phyloP scores from a whole-genome alignment of 2,329 filamentous ascomycete species.

The Thielaviopsis punctulata region DNA sequence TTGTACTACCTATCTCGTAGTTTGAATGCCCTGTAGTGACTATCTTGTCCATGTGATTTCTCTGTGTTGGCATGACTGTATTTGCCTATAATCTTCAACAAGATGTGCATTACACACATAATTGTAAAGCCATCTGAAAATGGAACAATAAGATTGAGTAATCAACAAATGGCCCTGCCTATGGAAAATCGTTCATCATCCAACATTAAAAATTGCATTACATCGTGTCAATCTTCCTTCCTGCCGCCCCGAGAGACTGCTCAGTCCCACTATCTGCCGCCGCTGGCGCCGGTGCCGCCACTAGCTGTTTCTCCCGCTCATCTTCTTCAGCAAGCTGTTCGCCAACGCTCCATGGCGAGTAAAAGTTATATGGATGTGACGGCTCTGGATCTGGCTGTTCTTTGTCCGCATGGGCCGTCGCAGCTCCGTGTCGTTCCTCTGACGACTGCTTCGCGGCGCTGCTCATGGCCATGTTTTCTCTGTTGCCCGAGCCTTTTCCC shows the following conservation, averaged over 20 bases:
- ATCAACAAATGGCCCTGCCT: not conserved
- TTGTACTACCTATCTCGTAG: no score
- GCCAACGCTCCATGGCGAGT: slow-evolving; percentile 5
- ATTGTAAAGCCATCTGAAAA: no score
- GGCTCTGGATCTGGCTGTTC: no score
- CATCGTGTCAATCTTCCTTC: not conserved
- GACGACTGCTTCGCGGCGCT: no score
- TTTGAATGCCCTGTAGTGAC: no score
- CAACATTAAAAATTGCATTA: not conserved
- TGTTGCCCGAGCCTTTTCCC: no score
- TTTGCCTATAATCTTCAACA: no score
- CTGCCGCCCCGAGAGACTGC: not conserved
- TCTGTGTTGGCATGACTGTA: no score
- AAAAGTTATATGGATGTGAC: slow-evolving; percentile 10
- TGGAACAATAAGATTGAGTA: not conserved
- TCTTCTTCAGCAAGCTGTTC: not conserved
- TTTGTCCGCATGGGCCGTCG: no score
- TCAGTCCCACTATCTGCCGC: not conserved
- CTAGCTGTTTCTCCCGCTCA: not conserved
- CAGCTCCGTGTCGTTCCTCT: not conserved
- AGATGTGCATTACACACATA: no score
- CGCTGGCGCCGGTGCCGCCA: not conserved
- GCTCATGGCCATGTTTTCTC: no score
- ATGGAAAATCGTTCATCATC: not conserved
- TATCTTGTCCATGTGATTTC: no score